Conservation (phyloP, 2,329 filamentous ascomycete species). For the Neonectria hederae region DNA sequence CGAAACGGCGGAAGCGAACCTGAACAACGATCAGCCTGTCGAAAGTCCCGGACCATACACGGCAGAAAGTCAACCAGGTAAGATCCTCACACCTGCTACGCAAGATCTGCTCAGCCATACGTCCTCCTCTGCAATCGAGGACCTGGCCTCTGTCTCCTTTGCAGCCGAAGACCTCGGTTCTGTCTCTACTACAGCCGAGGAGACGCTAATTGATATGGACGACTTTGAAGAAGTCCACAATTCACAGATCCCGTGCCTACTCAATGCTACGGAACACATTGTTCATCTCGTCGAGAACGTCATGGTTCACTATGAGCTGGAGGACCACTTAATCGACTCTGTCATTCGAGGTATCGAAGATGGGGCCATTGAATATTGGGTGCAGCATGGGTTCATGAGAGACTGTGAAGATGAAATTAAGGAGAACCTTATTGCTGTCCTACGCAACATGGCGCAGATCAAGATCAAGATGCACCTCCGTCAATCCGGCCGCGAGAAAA, state of each 20-base stretch:
- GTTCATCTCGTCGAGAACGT: conserved; percentile 15
- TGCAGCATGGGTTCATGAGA: conserved; percentile 36
- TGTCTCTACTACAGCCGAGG: background rate
- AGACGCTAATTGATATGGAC: conserved; percentile 23
- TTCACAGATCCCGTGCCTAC: background rate
- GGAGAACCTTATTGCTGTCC: conserved; percentile 29
- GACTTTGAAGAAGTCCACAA: conserved; percentile 22
- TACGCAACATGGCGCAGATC: conserved; percentile 37
- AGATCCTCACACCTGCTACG: background rate
- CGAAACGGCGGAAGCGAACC: background rate
- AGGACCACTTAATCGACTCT: conserved; percentile 20
- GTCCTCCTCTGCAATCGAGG: background rate
- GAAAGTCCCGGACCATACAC: background rate
- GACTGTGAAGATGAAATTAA: conserved; percentile 37
- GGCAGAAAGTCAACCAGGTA: background rate
- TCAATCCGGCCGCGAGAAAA: background rate
- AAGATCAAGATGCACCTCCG: conserved; percentile 33
- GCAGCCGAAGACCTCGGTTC: background rate
- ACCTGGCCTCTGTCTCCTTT: background rate
- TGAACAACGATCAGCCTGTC: background rate
- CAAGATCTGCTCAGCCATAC: too few relatives aligned
- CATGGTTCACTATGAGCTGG: conserved; percentile 16
- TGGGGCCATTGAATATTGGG: conserved; percentile 40
- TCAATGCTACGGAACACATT: conserved; percentile 6
- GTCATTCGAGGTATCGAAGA: conserved; percentile 40